Base-by-base conservation (phyloP, 495 filamentous ascomycete species). In the Chaetomium fimeti region DNA sequence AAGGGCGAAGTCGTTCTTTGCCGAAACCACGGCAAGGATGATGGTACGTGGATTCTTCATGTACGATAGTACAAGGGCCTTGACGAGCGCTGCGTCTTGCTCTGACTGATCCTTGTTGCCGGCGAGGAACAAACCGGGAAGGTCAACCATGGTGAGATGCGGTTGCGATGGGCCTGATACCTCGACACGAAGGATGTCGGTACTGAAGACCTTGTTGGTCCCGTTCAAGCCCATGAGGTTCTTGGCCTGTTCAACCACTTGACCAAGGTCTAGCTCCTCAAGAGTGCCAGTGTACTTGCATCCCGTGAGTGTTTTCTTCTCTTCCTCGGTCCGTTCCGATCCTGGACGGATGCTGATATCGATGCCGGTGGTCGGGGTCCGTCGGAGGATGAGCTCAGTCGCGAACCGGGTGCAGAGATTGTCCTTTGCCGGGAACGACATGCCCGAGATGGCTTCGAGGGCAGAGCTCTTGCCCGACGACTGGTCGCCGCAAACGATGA, bases 391-490 rank as follows among this genome's bases (percentile, higher is more conserved):
- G 8, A 88, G 65, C 68, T 88, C 82, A 9, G 78, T 87, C 15
- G 84, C 76, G 61, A 87, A 87, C 42, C 82, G 70, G 4, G 84
- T 87, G 64, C 82, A 83, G 0, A 86, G 72, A 49, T 73, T 82
- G 57, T 76, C 77, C 51, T 79, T 81, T 5, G 71, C 70, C 0
- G 85, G 84, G 64, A 91, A 89, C 0, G 80, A 74, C n/a, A 90
- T 77, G 25, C 85, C 81, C 3, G 86, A 86, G 32, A 91, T 84
- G 11, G 86, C 88, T 65, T 89, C 87, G 1, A 90, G 79, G 5
- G 89, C 87, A 1, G 88, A 89, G 71, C 84, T 87, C 66, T 88
- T 89, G 8, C 86, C 86, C 25, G 79, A 79, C 1, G 83, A 87
- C 63, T 88, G 68, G 48, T 70, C 64, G 8, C 68, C 68, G 29